Conservation (phyloP, 345 rosid species). For the Eucalyptus globulus region DNA sequence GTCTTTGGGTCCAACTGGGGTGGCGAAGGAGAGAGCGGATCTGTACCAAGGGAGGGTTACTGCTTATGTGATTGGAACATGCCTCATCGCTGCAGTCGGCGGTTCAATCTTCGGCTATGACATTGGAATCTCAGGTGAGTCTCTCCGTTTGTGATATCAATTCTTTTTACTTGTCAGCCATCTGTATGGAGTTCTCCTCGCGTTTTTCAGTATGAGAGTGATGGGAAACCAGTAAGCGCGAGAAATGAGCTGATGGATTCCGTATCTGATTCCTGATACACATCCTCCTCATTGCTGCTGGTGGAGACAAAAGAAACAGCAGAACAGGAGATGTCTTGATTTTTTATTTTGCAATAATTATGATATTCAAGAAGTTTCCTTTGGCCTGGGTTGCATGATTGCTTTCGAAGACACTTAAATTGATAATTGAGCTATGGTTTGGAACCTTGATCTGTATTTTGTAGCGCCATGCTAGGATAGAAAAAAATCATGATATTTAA, state of each 20-base stretch:
- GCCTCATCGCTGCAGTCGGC: constrained; percentile 72
- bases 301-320: background rate
- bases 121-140: constrained; percentile 75
- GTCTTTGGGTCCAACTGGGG: constrained; percentile 58
- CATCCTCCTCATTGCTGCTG: background rate
- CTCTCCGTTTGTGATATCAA: background rate
- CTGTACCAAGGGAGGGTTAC: constrained; percentile 77
- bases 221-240: background rate
- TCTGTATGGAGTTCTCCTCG: background rate
- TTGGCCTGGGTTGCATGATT: background rate
- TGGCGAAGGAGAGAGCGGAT: constrained; percentile 76
- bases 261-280: background rate
- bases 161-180: background rate
- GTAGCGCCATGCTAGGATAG: background rate
- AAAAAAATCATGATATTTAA: background rate
- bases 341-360: background rate
- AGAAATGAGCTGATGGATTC: background rate
- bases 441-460: background rate
- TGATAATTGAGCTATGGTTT: background rate
- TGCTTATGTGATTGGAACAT: constrained; percentile 48
- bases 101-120: constrained; percentile 92
- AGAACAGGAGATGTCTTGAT: background rate
- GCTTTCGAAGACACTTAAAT: background rate
- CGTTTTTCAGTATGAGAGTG: background rate
- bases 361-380: background rate